A percentile compares a stretch with the other conserved stretches of the same genome.
phyloP scores from a whole-genome alignment of 139 green algal species.

The Monoraphidium neglectum region DNA sequence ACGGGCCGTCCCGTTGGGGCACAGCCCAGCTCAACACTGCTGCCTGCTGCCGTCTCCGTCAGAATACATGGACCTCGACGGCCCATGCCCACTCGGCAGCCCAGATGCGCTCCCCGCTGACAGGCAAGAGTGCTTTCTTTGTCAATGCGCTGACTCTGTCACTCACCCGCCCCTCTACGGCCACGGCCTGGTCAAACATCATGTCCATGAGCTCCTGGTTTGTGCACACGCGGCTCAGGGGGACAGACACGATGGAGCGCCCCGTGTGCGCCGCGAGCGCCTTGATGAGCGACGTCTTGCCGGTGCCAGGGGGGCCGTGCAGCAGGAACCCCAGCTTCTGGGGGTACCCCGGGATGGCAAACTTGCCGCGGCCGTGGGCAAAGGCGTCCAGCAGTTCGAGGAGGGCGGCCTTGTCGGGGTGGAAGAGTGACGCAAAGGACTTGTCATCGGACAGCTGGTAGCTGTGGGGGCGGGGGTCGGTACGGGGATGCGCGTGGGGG shows the following conservation, averaged over 20 bases:
- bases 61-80: too few relatives aligned
- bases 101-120: too few relatives aligned
- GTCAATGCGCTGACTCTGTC: too few relatives aligned
- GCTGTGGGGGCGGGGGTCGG: background rate
- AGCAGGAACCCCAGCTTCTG: slow-evolving; percentile 53
- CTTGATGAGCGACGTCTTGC: slow-evolving; percentile 59
- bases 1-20: too few relatives aligned
- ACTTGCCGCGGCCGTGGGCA: slow-evolving; percentile 30
- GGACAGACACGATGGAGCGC: slow-evolving; percentile 58
- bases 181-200: slow-evolving; percentile 50
- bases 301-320: slow-evolving; percentile 42
- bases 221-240: slow-evolving; percentile 54
- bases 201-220: slow-evolving; percentile 64
- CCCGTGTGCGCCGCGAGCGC: slow-evolving; percentile 56
- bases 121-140: too few relatives aligned
- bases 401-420: slow-evolving; percentile 43
- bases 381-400: slow-evolving; percentile 38
- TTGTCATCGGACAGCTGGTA: slow-evolving; percentile 50
- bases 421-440: slow-evolving; percentile 51
- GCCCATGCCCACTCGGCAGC: too few relatives aligned
- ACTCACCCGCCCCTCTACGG: slow-evolving; percentile 36
- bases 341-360: slow-evolving; percentile 44
- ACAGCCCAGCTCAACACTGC: too few relatives aligned
- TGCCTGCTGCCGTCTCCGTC: too few relatives aligned
- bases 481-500: too few relatives aligned